phyloP scores from a whole-genome alignment of 2,329 filamentous ascomycete species.

The Xylariaceae sp. region DNA sequence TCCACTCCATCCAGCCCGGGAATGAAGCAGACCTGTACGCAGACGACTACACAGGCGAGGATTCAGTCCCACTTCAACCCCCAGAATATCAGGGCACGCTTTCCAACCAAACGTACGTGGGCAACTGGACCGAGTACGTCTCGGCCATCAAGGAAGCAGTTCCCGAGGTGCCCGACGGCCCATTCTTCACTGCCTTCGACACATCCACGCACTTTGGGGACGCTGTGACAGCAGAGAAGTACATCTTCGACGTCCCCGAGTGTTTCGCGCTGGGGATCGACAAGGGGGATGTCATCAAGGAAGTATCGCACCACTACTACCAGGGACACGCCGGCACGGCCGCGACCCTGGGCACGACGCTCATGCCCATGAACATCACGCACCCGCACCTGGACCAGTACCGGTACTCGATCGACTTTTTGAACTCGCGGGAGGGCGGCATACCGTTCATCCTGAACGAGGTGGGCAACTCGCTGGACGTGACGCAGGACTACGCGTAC shows the following conservation, averaged over 20 bases:
- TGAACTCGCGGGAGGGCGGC: slow-evolving; percentile 22
- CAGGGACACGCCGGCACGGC: slow-evolving; percentile 25
- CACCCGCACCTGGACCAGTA: slow-evolving; percentile 23
- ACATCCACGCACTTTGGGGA: slow-evolving; percentile 20
- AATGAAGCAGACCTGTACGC: slow-evolving; percentile 29
- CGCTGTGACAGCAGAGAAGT: slow-evolving; percentile 13
- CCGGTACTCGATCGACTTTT: slow-evolving; percentile 23
- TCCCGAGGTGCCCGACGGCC: slow-evolving; percentile 15
- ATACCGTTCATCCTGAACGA: slow-evolving; percentile 28
- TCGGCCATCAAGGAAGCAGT: slow-evolving; percentile 22
- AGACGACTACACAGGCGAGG: slow-evolving; percentile 16
- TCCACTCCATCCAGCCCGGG: slow-evolving; percentile 29
- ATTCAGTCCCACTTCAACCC: slow-evolving; percentile 21
- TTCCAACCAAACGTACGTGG: slow-evolving; percentile 27
- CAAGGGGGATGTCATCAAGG: slow-evolving; percentile 22
- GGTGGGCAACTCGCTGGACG: slow-evolving; percentile 28
- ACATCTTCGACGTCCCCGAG: slow-evolving; percentile 20
- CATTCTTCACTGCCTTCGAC: slow-evolving; percentile 30
- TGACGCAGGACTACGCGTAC: slow-evolving; percentile 24
- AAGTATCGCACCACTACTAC: slow-evolving; percentile 31
- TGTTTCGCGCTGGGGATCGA: slow-evolving; percentile 28
- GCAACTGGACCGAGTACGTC: slow-evolving; percentile 27
- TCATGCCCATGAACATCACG: slow-evolving; percentile 24
- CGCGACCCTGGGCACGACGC: slow-evolving; percentile 18
- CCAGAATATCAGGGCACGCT: slow-evolving; percentile 27